A percentile compares a stretch with the other conserved stretches of the same genome.
Conservation (phyloP, 2,329 filamentous ascomycete genomes). For the Ceratocystiopsis minuta region DNA sequence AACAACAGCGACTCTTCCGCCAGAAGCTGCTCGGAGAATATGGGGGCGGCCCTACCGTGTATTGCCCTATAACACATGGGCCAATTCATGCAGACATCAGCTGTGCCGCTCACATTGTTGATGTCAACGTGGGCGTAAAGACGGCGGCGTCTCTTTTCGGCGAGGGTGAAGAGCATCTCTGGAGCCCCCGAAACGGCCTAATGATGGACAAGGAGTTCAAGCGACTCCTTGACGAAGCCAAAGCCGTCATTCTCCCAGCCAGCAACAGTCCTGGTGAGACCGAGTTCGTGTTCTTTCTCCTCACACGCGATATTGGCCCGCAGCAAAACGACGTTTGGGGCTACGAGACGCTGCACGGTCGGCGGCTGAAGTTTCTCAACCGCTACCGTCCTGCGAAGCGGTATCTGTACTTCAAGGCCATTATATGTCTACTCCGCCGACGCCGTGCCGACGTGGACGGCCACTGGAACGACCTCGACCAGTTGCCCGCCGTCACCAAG, state of each 20-base stretch:
- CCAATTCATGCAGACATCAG: background rate
- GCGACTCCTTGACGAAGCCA: background rate
- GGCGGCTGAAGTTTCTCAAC: background rate
- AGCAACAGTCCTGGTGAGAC: background rate
- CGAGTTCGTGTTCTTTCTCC: background rate
- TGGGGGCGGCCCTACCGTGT: background rate
- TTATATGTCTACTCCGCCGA: conserved; percentile 1
- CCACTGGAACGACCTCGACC: background rate
- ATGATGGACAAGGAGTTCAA: background rate
- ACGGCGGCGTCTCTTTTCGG: background rate
- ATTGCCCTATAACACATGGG: background rate
- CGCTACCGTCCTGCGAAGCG: background rate
- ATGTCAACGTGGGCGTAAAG: no score
- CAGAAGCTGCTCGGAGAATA: background rate
- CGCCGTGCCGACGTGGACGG: background rate
- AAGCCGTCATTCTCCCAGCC: background rate
- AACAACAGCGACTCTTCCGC: background rate
- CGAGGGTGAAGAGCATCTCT: background rate
- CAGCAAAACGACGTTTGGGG: background rate
- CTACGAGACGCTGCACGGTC: background rate
- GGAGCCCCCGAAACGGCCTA: background rate
- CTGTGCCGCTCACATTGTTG: background rate
- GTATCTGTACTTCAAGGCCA: background rate
- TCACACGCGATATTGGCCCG: background rate
- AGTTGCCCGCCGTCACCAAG: background rate